Conservation (phyloP, 2,329 filamentous ascomycete genomes). For the Plectosphaerella sp. region DNA sequence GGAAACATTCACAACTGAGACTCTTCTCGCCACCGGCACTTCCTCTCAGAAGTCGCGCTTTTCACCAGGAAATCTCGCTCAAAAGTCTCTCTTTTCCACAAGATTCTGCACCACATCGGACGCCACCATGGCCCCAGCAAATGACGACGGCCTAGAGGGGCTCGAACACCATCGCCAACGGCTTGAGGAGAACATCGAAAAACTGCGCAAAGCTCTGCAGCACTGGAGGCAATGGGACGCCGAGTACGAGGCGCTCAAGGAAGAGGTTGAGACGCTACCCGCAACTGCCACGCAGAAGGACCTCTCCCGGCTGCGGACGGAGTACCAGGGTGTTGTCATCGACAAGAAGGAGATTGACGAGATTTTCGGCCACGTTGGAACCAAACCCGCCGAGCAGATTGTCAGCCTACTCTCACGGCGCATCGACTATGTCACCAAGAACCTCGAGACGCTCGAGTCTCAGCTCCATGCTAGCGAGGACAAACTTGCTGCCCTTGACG, state of each 20-base stretch:
- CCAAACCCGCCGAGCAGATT: constrained; percentile 58
- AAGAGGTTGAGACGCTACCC: constrained; percentile 63
- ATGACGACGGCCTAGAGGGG: constrained; percentile 44
- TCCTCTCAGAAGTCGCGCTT: no score
- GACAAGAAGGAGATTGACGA: constrained; percentile 51
- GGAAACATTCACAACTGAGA: no score
- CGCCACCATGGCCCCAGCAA: constrained; percentile 26
- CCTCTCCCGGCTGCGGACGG: constrained; percentile 52
- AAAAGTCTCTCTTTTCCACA: no score
- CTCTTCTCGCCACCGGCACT: no score
- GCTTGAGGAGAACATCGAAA: constrained; percentile 70
- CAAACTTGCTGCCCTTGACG: constrained; percentile 60
- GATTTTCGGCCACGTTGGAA: constrained; percentile 37
- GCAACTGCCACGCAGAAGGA: constrained; percentile 44
- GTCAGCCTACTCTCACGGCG: constrained; percentile 65
- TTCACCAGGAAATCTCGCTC: no score
- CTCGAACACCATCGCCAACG: constrained; percentile 71
- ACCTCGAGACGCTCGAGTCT: constrained; percentile 69
- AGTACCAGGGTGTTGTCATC: constrained; percentile 60
- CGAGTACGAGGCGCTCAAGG: constrained; percentile 85
- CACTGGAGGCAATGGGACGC: constrained; percentile 91
- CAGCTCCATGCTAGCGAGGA: constrained; percentile 66
- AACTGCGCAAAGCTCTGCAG: constrained; percentile 70
- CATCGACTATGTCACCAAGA: constrained; percentile 85
- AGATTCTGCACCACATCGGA: no score